A percentile compares a stretch with the other conserved stretches of the same genome.
These are phyloP conservation scores for Saccharomycopsis sp. DNA, from an alignment of 805 yeast species.

Conservation along the genomic window DNA sequence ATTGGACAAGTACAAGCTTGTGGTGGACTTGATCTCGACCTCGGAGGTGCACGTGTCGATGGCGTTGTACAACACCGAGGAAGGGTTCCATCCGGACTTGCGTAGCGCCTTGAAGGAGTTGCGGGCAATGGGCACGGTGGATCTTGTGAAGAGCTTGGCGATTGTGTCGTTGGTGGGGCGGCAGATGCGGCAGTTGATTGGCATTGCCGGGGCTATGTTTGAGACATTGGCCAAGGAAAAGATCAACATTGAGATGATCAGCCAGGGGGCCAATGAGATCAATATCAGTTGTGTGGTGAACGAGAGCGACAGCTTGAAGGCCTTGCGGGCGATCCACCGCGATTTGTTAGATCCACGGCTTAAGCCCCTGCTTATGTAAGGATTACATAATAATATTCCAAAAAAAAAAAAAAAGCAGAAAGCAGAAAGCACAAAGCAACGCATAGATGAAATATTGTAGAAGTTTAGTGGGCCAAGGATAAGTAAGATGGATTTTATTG, in stretches of 20 bases:
- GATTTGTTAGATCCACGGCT: constrained; percentile 1
- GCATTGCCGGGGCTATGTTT: constrained; percentile 97
- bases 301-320: constrained; percentile 72
- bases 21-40: constrained; percentile 92
- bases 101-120: constrained; percentile 72
- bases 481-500: constrained; percentile 52
- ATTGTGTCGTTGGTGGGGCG: constrained; percentile 93
- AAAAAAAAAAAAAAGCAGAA: background rate
- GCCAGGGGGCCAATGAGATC: constrained; percentile 97
- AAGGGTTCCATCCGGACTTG: constrained; percentile 44
- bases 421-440: background rate
- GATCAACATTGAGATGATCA: constrained; percentile 94
- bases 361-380: background rate
- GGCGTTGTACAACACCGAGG: constrained; percentile 82
- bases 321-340: constrained; percentile 70
- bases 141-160: constrained; percentile 77
- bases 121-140: constrained; percentile 77
- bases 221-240: constrained; percentile 84
- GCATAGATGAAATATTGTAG: too few species aligned
- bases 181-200: constrained; percentile 93
- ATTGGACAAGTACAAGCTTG: constrained; percentile 73
- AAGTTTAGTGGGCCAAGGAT: too few species aligned
- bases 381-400: background rate
- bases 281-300: constrained; percentile 93
- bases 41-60: constrained; percentile 97